A percentile compares a stretch with the other conserved stretches of the same genome.
Conservation (phyloP, 2,329 filamentous ascomycete genomes). For the Trichoderma arundinaceum region DNA sequence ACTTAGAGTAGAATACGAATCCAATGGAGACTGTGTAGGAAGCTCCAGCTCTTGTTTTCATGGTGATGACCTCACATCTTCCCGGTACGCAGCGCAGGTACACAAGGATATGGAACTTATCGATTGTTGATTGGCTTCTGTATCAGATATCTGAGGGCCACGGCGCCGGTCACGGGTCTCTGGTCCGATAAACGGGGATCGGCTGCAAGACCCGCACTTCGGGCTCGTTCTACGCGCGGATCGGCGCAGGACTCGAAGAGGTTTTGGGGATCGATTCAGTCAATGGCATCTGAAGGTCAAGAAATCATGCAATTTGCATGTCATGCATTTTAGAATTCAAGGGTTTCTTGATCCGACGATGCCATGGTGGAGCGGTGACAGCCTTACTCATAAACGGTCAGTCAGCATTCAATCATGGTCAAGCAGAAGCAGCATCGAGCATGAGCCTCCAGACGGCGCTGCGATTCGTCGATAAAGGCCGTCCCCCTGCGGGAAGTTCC, state of each 20-base stretch:
- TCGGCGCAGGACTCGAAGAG: too few species aligned
- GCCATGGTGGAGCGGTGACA: too few species aligned
- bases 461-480: background rate
- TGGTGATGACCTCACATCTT: background rate
- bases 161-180: conserved; percentile 8
- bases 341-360: too few species aligned
- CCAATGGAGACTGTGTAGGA: too few species aligned
- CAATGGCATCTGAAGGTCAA: too few species aligned
- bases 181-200: conserved; percentile 12
- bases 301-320: too few species aligned
- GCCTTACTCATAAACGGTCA: too few species aligned
- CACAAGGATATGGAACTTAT: too few species aligned
- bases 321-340: too few species aligned
- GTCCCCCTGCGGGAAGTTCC: background rate
- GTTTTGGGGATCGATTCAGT: too few species aligned
- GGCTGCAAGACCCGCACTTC: conserved; percentile 15
- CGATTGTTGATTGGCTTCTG: background rate
- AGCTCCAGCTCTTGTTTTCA: background rate
- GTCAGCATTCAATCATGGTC: background rate
- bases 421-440: background rate
- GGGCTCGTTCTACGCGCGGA: background rate
- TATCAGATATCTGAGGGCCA: background rate
- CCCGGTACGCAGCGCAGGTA: background rate
- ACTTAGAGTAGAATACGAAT: too few species aligned
- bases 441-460: conserved; percentile 4